phyloP scores from a whole-genome alignment of 208 protist genomes.

The Tritrichomonas foetus region DNA sequence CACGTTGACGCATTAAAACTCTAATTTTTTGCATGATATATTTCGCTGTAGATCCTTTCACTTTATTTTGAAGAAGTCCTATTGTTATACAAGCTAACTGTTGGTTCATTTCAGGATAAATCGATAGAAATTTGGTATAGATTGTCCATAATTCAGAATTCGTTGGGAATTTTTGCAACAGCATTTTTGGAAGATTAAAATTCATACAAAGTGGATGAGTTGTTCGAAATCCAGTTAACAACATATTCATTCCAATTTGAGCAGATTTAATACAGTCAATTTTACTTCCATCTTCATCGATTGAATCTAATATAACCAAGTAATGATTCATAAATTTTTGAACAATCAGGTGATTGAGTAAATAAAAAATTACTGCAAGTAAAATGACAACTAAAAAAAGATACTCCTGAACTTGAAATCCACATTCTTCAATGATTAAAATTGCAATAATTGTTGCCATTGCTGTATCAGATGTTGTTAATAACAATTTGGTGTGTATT shows the following conservation, averaged over 20 bases:
- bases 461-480: too few relatives aligned
- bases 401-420: too few relatives aligned
- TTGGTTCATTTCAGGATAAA: slow-evolving; percentile 2
- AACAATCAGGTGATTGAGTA: too few relatives aligned
- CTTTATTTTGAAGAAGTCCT: background rate
- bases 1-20: background rate
- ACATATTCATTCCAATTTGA: background rate
- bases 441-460: background rate
- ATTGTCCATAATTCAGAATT: background rate
- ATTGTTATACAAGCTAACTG: background rate
- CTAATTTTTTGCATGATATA: background rate
- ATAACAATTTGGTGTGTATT: too few relatives aligned
- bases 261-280: background rate
- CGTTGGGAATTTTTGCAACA: background rate
- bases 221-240: background rate
- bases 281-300: background rate
- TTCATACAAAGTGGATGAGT: background rate
- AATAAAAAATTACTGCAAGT: too few relatives aligned
- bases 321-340: too few relatives aligned
- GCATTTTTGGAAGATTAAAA: background rate
- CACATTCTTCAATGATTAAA: too few relatives aligned
- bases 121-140: background rate
- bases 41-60: background rate
- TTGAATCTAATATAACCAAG: background rate
- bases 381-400: too few relatives aligned